A percentile compares a stretch with the other conserved stretches of the same genome.
Conservation (phyloP, 2,329 filamentous ascomycete species). For the Emergomyces pasteurianus region DNA sequence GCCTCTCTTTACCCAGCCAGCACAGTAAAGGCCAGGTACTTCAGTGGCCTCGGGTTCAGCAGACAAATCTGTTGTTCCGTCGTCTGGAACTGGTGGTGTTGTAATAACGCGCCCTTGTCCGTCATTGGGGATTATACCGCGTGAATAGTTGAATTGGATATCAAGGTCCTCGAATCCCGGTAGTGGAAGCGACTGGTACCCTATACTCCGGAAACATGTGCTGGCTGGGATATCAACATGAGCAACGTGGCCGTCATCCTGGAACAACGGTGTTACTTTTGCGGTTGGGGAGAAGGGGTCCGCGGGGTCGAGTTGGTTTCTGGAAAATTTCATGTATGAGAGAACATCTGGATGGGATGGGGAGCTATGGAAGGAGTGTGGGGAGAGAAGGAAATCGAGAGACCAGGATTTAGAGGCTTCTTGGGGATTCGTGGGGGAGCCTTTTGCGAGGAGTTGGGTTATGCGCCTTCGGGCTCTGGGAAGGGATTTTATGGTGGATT, state of each 20-base stretch:
- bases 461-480: constrained; percentile 65
- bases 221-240: constrained; percentile 40
- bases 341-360: constrained; percentile 39
- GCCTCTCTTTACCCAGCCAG: constrained; percentile 91
- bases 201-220: constrained; percentile 83
- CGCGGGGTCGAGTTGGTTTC: constrained; percentile 39
- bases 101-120: constrained; percentile 58
- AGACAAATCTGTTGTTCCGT: constrained; percentile 6
- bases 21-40: constrained; percentile 71
- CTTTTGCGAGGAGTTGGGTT: constrained; percentile 69
- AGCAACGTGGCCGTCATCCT: constrained; percentile 22
- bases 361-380: constrained; percentile 52
- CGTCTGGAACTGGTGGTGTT: constrained; percentile 14
- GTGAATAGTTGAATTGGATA: constrained; percentile 62
- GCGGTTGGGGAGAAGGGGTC: constrained; percentile 41
- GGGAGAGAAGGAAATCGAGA: constrained; percentile 73
- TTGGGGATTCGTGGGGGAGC: constrained; percentile 43
- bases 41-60: constrained; percentile 20
- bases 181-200: constrained; percentile 73
- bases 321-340: constrained; percentile 53
- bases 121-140: constrained; percentile 75
- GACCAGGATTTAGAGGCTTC: constrained; percentile 60
- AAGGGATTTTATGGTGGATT: constrained; percentile 51
- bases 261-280: constrained; percentile 25
- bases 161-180: constrained; percentile 61